These are phyloP conservation scores for Hyaloperonospora brassicae DNA, from an alignment of 352 stramenopile species.

Conservation along the genomic window DNA sequence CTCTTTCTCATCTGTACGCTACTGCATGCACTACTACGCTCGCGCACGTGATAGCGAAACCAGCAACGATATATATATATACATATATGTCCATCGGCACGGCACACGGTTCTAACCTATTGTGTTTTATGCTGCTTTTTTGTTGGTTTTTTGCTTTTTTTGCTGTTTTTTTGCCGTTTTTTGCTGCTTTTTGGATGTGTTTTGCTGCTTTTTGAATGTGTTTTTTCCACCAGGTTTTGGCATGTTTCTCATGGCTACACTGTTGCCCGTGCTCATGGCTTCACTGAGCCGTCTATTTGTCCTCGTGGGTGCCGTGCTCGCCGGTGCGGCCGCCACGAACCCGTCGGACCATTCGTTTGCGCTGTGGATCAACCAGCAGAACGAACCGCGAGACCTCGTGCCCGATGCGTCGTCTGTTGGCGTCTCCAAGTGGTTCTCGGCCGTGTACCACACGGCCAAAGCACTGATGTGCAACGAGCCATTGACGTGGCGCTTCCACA, in stretches of 20 bases:
- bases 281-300: slow-evolving; percentile 33
- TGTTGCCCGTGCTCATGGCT: slow-evolving; percentile 49
- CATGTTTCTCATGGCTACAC: slow-evolving; percentile 60
- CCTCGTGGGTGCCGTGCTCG: slow-evolving; percentile 23
- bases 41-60: too few species aligned
- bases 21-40: background rate
- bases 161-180: background rate
- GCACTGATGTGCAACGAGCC: slow-evolving; percentile 52
- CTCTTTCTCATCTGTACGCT: slow-evolving; percentile 64
- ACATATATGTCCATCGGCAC: too few species aligned
- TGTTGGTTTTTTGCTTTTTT: background rate
- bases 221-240: slow-evolving; percentile 33
- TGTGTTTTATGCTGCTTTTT: background rate
- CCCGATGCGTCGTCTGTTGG: slow-evolving; percentile 35
- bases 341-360: slow-evolving; percentile 68
- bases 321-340: slow-evolving; percentile 42
- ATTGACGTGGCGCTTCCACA: slow-evolving; percentile 55
- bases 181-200: background rate
- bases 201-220: slow-evolving; percentile 1
- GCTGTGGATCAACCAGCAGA: slow-evolving; percentile 52
- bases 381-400: slow-evolving; percentile 26
- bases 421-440: slow-evolving; percentile 61
- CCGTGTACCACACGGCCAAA: slow-evolving; percentile 63
- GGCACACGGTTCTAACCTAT: too few species aligned
- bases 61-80: too few species aligned